phyloP scores from a whole-genome alignment of 352 stramenopile species.

The Blastocystis sp. region DNA sequence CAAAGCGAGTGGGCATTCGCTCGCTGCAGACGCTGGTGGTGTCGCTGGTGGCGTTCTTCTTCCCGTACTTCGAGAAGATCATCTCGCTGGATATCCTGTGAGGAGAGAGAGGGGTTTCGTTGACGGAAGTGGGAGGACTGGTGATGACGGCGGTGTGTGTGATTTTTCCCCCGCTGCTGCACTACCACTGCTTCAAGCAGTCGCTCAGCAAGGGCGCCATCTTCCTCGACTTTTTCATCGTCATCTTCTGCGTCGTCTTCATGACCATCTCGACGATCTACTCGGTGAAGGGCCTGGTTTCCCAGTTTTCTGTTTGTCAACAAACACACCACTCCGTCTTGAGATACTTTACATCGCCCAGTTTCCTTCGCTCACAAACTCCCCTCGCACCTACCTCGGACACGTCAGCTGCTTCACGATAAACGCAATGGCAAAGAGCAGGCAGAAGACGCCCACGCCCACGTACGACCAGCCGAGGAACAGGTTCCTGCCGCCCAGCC shows the following conservation, averaged over 20 bases:
- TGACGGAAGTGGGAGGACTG: neutral
- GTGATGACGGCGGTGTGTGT: conserved; percentile 14
- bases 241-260: conserved; percentile 1
- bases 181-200: conserved; percentile 19
- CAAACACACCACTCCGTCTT: conserved; percentile 48
- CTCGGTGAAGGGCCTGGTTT: neutral
- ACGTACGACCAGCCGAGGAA: conserved; percentile 90
- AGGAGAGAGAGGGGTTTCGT: neutral
- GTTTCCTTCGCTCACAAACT: neutral
- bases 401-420: conserved; percentile 83
- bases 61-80: conserved; percentile 19
- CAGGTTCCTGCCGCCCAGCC: conserved; percentile 87
- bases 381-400: conserved; percentile 69
- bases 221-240: neutral
- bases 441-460: conserved; percentile 80
- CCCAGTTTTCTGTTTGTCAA: neutral
- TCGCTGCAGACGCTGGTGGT: neutral
- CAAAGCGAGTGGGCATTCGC: neutral
- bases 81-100: conserved; percentile 51
- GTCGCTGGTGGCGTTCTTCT: conserved; percentile 13
- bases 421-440: conserved; percentile 83
- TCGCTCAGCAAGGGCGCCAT: neutral
- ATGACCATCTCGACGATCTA: conserved; percentile 41
- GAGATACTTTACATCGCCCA: conserved; percentile 46
- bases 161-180: conserved; percentile 13